These are phyloP conservation scores for Blastocystis sp. DNA, from an alignment of 352 stramenopile species.

Conservation along the genomic window DNA sequence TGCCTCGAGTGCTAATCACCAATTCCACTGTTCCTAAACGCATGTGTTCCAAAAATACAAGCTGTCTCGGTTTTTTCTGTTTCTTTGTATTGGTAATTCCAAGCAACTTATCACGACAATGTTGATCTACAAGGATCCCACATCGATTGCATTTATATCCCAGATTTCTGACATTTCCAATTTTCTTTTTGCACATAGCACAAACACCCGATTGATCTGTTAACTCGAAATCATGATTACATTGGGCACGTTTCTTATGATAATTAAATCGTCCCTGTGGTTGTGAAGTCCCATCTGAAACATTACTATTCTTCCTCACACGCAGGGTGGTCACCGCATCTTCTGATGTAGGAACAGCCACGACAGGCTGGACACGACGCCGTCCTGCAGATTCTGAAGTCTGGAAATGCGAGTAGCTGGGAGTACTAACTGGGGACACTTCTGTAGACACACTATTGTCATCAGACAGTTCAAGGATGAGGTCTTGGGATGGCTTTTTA, in stretches of 20 bases:
- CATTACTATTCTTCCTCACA: not conserved
- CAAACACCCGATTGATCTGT: constrained; percentile 12
- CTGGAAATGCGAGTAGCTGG: too few relatives aligned
- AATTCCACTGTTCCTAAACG: constrained; percentile 47
- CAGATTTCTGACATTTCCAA: constrained; percentile 22
- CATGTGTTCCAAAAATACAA: constrained; percentile 60
- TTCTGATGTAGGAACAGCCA: not conserved
- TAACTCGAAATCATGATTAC: constrained; percentile 40
- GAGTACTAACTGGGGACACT: not conserved
- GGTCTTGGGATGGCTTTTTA: not conserved
- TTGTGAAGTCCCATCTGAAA: not conserved
- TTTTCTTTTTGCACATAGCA: constrained; percentile 31
- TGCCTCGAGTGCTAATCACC: constrained; percentile 23
- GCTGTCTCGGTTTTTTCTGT: not conserved
- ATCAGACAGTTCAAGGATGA: constrained; percentile 39
- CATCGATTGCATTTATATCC: constrained; percentile 51
- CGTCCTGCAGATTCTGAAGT: not conserved
- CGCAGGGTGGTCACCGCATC: constrained; percentile 1
- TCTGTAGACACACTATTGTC: not conserved
- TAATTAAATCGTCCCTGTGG: not conserved
- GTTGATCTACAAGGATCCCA: constrained; percentile 17
- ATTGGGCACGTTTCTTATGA: not conserved
- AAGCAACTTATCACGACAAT: constrained; percentile 20
- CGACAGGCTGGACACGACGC: not conserved
- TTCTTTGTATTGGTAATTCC: not conserved